Base-by-base conservation (phyloP, 768 basidiomycete species). In the Suillus paluster region DNA sequence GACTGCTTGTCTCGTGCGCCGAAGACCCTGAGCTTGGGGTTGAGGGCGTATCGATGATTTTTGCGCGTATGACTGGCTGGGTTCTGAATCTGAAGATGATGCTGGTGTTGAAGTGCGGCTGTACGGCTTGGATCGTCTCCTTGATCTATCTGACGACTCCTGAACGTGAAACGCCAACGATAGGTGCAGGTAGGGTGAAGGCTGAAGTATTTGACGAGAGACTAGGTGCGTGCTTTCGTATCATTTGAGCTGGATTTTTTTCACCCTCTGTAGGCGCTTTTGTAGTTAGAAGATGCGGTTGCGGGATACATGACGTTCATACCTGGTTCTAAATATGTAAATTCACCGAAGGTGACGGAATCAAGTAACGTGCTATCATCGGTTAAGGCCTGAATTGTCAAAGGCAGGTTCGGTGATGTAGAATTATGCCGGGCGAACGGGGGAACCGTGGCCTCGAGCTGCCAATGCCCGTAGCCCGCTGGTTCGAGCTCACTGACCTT, bases 291-390 rank as follows among this genome's bases (percentile, higher is more conserved):
- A 36, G n/a, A 23, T 33, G 48, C 41, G 41, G 33, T 5, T 34
- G 33, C 39, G 27, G 11, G 42, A 60, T 23, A 12, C 5, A 17
- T 1, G 25, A 23, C 11, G 42, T 14, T 69, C 73, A 21, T 48
- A 80, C 87, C 82, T 61, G 77, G 71, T 25, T 81, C 75, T 78
- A 80, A 84, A 68, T 89, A 92, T 38, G 83, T 82, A 73, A 91
- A 92, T 64, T 86, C 82, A 59, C 91, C 92, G 73, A 91, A 90
- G 15, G 83, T 83, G 59, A 88, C 81, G 0, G 86, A 82, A 67
- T 91, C 90, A 19, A 92, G 71, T 41, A 91, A 62, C 0, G 52
- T 70, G 63, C 84, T 82, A 19, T 83, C 77, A 58, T 79, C 75
- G 73, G 84, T 82, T 59, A 91, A 76, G 12, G 86, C 86, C 71